Evolutionary conservation across 129 eudicot genomes (phyloP).

Genomic region (Flaveria robusta): DNA sequence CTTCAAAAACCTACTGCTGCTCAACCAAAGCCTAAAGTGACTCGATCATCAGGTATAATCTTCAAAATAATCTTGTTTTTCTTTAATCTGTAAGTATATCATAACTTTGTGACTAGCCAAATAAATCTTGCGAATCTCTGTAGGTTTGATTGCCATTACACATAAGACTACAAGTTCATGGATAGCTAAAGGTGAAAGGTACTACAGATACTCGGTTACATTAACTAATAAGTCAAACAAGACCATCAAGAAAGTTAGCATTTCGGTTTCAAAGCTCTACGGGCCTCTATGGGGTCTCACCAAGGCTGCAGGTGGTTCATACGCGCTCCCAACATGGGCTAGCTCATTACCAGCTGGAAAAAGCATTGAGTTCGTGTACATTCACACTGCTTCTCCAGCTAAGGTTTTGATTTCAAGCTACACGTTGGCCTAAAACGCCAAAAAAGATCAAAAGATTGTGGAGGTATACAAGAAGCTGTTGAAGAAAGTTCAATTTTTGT

Average conservation of each 20-base stretch:
- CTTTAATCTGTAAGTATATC: background rate
- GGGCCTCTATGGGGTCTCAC: conserved; percentile 95
- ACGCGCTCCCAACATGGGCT: conserved; percentile 69
- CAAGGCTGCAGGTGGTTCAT: conserved; percentile 55
- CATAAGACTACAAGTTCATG: conserved; percentile 73
- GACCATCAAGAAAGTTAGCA: conserved; percentile 59
- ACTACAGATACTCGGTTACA: conserved; percentile 78
- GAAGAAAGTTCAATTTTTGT: conserved; percentile 39
- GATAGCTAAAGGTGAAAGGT: conserved; percentile 58
- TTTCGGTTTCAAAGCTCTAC: conserved; percentile 64
- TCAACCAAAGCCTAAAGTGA: background rate
- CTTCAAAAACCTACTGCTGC: conserved; percentile 26
- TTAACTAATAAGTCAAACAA: conserved; percentile 75
- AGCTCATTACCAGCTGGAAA: conserved; percentile 70
- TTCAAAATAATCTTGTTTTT: conserved; percentile 1
- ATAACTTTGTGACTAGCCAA: background rate
- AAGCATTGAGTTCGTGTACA: conserved; percentile 85
- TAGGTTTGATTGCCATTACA: conserved; percentile 42
- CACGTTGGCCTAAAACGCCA: conserved; percentile 45
- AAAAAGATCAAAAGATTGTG: conserved; percentile 44
- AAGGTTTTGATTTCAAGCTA: conserved; percentile 57
- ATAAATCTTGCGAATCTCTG: conserved; percentile 1
- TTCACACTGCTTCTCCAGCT: conserved; percentile 73
- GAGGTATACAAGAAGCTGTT: conserved; percentile 41
- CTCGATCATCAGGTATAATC: conserved; percentile 59